Evolutionary conservation across 2,329 filamentous ascomycete genomes (phyloP).

Genomic region (Neonectria neomacrospora): DNA sequence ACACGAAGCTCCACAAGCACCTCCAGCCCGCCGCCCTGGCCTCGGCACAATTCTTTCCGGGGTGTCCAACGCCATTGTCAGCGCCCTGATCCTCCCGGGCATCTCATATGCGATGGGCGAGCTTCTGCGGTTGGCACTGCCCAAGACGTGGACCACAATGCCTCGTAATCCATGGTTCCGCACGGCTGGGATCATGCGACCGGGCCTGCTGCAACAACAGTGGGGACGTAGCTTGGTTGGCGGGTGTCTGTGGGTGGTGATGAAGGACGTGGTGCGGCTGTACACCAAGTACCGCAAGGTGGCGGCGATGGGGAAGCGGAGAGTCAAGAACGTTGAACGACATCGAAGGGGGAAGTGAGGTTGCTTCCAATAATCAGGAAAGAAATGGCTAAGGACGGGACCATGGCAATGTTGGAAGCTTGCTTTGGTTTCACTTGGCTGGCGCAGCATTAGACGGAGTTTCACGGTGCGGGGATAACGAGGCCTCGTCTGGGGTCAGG

Average conservation of each 20-base stretch:
- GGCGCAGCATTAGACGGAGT: slow-evolving; percentile 23
- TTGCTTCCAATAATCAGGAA: background rate
- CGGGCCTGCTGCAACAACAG: slow-evolving; percentile 79
- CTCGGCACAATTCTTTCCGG: slow-evolving; percentile 53
- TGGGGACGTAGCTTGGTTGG: slow-evolving; percentile 93
- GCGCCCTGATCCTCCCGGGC: slow-evolving; percentile 79
- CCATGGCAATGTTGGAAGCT: background rate
- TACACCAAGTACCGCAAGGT: slow-evolving; percentile 73
- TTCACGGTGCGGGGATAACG: slow-evolving; percentile 6
- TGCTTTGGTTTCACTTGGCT: slow-evolving; percentile 5
- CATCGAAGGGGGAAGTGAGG: slow-evolving; percentile 54
- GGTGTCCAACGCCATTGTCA: slow-evolving; percentile 62
- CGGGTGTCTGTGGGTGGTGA: slow-evolving; percentile 86
- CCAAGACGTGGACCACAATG: slow-evolving; percentile 71
- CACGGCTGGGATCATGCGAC: slow-evolving; percentile 51
- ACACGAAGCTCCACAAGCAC: slow-evolving; percentile 50
- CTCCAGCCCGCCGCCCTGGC: slow-evolving; percentile 49
- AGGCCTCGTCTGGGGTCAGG: background rate
- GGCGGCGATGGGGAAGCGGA: slow-evolving; percentile 64
- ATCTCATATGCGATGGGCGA: slow-evolving; percentile 85
- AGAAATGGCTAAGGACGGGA: background rate
- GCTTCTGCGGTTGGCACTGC: slow-evolving; percentile 74
- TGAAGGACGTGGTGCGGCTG: slow-evolving; percentile 74
- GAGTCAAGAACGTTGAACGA: slow-evolving; percentile 63
- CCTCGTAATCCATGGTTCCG: slow-evolving; percentile 39